Base-by-base conservation (phyloP, 495 filamentous ascomycete species). In the Jackrogersella minutella region DNA sequence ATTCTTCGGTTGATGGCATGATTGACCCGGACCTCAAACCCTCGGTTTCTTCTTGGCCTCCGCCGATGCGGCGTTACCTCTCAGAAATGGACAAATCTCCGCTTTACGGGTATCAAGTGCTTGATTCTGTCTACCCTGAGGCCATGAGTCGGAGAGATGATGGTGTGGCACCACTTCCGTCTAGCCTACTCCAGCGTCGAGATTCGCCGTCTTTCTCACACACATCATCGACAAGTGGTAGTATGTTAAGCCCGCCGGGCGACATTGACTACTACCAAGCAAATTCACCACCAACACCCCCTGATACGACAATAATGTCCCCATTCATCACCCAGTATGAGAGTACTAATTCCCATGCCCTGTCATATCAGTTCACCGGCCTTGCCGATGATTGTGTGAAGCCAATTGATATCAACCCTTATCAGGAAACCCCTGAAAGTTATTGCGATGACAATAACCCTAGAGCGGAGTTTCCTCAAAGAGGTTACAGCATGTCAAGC, bases 251-350 rank as follows among this genome's bases (percentile, higher is more conserved):
- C 24, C 79, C 78, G 7, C 76, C 62, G 0, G 56, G 76, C 2
- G 79, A 81, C 10, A 68, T 68, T 31, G 78, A 80, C 41, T 74
- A 73, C 30, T 76, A 71, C 60, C 71, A 74, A 56, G 64, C 73
- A 33, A 58, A 69, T 22, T 66, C 70, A n/a, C 78, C 74, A 11
- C 62, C 68, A 36, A 78, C 79, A 5, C 77, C 76, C 3, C 64
- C 71, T 16, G 79, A 76, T 43, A 59, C 68, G 14, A 39, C 66
- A 16, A n/a, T 61, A 2, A 49, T 76, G 51, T 69, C 68, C 14
- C 75, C 76, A 17, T 73, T 63, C 4, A 68, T 67, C 24, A 47
- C 19, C 37, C 71, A 70, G 9, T 61, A 54, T 33, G 74, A 77
- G 1, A 70, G 59, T 16, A 46, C 44, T 19, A 69, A 56, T 58